Percentiles rank a stretch among this genome's conserved stretches.
phyloP scores from a whole-genome alignment of 2,329 filamentous ascomycete species.

The Colletotrichum lini region DNA sequence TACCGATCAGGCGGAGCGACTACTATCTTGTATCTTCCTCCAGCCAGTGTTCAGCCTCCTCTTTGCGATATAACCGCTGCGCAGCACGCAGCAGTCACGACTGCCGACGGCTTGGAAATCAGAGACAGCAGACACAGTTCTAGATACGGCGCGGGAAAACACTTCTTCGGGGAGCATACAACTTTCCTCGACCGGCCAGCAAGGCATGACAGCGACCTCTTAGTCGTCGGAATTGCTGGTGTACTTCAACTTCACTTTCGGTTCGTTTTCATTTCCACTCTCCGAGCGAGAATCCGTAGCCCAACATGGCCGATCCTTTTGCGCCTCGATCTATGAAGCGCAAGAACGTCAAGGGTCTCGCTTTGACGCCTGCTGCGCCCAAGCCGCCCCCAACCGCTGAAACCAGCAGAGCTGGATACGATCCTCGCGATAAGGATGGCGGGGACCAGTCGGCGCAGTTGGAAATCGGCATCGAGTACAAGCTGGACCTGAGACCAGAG shows the following conservation, averaged over 20 bases:
- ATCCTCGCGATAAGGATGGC: conserved; percentile 71
- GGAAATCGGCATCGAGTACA: conserved; percentile 98
- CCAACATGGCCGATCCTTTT: conserved; percentile 73
- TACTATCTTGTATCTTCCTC: background rate
- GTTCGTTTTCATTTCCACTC: background rate
- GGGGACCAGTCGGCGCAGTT: conserved; percentile 76
- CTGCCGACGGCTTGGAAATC: background rate
- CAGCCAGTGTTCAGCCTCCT: background rate
- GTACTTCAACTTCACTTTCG: conserved; percentile 10
- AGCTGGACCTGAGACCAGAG: conserved; percentile 90
- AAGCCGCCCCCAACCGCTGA: conserved; percentile 81
- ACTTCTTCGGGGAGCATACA: background rate
- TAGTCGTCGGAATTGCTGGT: conserved; percentile 24
- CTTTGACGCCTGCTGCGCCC: conserved; percentile 83
- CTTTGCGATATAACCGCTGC: background rate
- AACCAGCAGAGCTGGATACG: conserved; percentile 74
- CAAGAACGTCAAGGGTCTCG: conserved; percentile 98
- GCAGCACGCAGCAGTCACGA: conserved; percentile 1
- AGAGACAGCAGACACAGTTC: background rate
- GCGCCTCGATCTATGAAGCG: conserved; percentile 91
- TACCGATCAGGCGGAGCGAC: conserved; percentile 1
- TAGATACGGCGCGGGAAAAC: background rate
- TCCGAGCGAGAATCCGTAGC: conserved; percentile 1
- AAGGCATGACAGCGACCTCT: conserved; percentile 19
- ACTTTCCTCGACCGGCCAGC: background rate